Conservation (phyloP, 2,329 filamentous ascomycete genomes). For the Fusarium sp. region DNA sequence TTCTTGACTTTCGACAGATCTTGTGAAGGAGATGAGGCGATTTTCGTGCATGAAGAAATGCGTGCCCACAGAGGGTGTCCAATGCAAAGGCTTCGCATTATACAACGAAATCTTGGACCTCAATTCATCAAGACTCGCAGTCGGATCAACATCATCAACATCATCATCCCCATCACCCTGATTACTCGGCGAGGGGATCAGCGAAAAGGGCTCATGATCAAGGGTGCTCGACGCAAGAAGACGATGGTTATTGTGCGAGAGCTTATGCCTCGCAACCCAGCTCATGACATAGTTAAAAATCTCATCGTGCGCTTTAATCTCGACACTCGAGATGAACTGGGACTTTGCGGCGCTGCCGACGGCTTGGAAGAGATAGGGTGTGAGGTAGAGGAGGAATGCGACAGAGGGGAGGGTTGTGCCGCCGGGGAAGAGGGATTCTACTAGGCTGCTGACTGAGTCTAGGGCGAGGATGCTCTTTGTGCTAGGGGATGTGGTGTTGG, state of each 20-base stretch:
- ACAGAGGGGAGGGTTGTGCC: neutral
- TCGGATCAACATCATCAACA: neutral
- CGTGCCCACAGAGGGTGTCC: slow-evolving; percentile 20
- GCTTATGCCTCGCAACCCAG: slow-evolving; percentile 17
- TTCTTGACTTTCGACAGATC: neutral
- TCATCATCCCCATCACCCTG: neutral
- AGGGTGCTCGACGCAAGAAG: slow-evolving; percentile 17
- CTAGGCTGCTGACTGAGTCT: neutral
- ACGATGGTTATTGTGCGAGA: slow-evolving; percentile 20
- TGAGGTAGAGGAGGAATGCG: neutral
- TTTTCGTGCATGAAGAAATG: slow-evolving; percentile 23
- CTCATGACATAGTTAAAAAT: slow-evolving; percentile 24
- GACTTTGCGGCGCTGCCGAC: neutral
- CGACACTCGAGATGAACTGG: slow-evolving; percentile 18
- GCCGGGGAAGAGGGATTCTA: slow-evolving; percentile 3
- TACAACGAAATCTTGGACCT: slow-evolving; percentile 16
- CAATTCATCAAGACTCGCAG: slow-evolving; percentile 1
- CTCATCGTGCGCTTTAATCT: slow-evolving; percentile 20
- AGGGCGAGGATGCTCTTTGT: neutral
- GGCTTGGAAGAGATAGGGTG: neutral
- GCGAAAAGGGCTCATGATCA: neutral
- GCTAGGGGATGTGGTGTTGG: neutral
- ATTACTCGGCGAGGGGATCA: neutral
- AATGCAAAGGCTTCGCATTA: slow-evolving; percentile 16
- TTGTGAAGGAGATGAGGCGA: slow-evolving; percentile 10